A percentile compares a stretch with the other conserved stretches of the same genome.
Conservation (phyloP, 2,329 filamentous ascomycete genomes). For the Dactylellina drechsleri region DNA sequence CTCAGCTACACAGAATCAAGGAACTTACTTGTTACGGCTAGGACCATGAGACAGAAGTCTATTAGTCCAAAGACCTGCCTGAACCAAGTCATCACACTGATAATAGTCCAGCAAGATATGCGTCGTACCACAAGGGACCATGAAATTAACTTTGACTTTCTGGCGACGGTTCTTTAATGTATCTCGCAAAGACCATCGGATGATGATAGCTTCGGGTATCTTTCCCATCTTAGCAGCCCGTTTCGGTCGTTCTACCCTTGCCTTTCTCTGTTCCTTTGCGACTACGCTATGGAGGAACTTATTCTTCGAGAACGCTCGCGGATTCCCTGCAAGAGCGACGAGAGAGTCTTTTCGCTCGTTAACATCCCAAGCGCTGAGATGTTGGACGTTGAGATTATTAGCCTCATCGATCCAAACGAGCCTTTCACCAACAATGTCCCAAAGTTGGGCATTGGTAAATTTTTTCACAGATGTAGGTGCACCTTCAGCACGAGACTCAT, state of each 20-base stretch:
- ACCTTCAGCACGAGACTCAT: slow-evolving; percentile 24
- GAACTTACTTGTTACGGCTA: slow-evolving; percentile 36
- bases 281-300: slow-evolving; percentile 41
- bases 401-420: slow-evolving; percentile 52
- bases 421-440: slow-evolving; percentile 45
- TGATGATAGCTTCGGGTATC: slow-evolving; percentile 36
- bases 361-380: slow-evolving; percentile 49
- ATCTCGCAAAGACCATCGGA: slow-evolving; percentile 44
- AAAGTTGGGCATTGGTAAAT: slow-evolving; percentile 41
- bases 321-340: slow-evolving; percentile 43
- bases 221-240: slow-evolving; percentile 37
- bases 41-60: slow-evolving; percentile 16
- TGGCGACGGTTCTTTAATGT: slow-evolving; percentile 35
- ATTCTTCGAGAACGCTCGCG: slow-evolving; percentile 39
- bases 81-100: slow-evolving; percentile 14
- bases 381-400: slow-evolving; percentile 46
- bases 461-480: slow-evolving; percentile 46
- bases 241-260: slow-evolving; percentile 27
- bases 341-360: slow-evolving; percentile 50
- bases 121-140: slow-evolving; percentile 32
- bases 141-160: slow-evolving; percentile 33
- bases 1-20: not conserved
- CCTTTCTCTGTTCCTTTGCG: slow-evolving; percentile 37
- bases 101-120: slow-evolving; percentile 47
- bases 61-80: slow-evolving; percentile 5